phyloP scores from a whole-genome alignment of 345 rosid genomes.

The Eucalyptus pauciflora region DNA sequence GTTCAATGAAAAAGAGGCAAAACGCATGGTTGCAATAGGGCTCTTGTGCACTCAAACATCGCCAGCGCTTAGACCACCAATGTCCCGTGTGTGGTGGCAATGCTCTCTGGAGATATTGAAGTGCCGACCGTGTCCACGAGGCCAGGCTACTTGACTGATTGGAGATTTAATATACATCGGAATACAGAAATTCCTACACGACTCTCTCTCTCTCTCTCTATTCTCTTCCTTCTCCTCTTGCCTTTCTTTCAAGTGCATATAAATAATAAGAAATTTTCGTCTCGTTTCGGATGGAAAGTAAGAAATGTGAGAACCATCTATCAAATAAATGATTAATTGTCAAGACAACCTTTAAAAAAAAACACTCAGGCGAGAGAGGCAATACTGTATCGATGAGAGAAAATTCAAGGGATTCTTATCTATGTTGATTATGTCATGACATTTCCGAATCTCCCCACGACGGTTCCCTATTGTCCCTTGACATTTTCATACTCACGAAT shows the following conservation, averaged over 20 bases:
- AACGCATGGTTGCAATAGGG: constrained; percentile 35
- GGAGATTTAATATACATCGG: constrained; percentile 17
- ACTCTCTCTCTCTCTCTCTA: no score
- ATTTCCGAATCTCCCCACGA: no score
- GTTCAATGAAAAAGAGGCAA: constrained; percentile 17
- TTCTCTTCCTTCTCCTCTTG: no score
- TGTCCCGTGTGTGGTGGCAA: constrained; percentile 55
- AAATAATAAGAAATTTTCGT: no score
- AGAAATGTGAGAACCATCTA: neutral
- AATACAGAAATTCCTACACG: no score
- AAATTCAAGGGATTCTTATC: no score
- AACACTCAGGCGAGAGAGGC: no score
- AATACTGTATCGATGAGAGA: no score
- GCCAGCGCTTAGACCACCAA: constrained; percentile 37
- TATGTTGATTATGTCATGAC: no score
- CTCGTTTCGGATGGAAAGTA: neutral
- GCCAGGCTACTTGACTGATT: constrained; percentile 54
- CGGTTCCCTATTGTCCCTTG: no score
- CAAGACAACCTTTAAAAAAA: neutral
- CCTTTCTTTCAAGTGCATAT: no score
- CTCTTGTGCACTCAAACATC: constrained; percentile 53
- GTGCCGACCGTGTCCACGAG: constrained; percentile 18
- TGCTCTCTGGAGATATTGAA: constrained; percentile 60
- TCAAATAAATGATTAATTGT: neutral
- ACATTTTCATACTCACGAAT: no score